Evolutionary conservation across 140 eudicot genomes (phyloP).

Genomic region (Senecio squalidus): DNA sequence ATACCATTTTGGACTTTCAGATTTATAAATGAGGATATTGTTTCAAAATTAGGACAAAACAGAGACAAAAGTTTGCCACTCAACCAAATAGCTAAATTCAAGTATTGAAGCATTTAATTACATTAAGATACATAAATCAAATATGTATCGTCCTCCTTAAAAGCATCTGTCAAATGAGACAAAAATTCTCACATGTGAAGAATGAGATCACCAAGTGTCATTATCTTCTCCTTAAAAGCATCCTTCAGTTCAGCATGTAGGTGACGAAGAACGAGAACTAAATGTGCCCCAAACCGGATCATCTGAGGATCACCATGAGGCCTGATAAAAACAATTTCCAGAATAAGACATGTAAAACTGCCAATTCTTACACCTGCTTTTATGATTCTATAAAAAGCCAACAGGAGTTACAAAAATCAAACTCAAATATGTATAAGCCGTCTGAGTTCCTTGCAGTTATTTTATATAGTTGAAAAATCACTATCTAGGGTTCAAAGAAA

Average conservation of each 20-base stretch:
- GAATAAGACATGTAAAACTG: background rate
- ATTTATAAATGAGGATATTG: conserved; percentile 1
- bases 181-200: conserved; percentile 52
- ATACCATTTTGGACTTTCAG: background rate
- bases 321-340: conserved; percentile 32
- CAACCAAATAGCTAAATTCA: background rate
- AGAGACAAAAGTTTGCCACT: background rate
- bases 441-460: background rate
- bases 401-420: background rate
- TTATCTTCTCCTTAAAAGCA: conserved; percentile 71
- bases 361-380: background rate
- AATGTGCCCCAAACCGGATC: conserved; percentile 97
- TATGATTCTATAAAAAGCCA: background rate
- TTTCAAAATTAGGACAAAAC: background rate
- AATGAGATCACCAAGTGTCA: conserved; percentile 88
- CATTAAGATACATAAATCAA: background rate
- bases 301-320: conserved; percentile 96
- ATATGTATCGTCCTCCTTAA: background rate
- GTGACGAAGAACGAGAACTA: conserved; percentile 84
- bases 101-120: background rate
- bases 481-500: background rate
- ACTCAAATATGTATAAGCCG: background rate
- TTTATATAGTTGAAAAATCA: background rate
- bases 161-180: background rate
- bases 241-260: conserved; percentile 83